phyloP scores from a whole-genome alignment of 2,329 filamentous ascomycete species.

The Paraconiothyrium sp. region DNA sequence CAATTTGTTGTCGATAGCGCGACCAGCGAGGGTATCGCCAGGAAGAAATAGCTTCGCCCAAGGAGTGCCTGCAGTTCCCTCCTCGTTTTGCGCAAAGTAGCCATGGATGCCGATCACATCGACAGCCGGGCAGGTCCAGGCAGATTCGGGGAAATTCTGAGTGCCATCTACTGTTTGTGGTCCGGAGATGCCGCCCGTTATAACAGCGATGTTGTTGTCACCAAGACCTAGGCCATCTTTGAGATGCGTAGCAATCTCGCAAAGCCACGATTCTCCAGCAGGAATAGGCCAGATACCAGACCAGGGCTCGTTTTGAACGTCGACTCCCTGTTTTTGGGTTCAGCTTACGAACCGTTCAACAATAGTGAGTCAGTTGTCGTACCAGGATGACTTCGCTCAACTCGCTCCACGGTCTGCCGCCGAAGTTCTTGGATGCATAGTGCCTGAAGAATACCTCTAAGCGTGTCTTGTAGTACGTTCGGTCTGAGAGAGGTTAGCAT shows the following conservation, averaged over 20 bases:
- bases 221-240: slow-evolving; percentile 41
- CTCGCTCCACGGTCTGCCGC: slow-evolving; percentile 39
- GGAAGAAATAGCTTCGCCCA: slow-evolving; percentile 49
- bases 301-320: slow-evolving; percentile 48
- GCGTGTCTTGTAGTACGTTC: slow-evolving; percentile 42
- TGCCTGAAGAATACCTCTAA: slow-evolving; percentile 47
- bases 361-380: slow-evolving; percentile 12
- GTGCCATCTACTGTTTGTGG: slow-evolving; percentile 33
- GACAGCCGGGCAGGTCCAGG: slow-evolving; percentile 43
- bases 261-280: slow-evolving; percentile 46
- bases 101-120: slow-evolving; percentile 49
- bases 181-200: slow-evolving; percentile 48
- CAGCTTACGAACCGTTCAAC: neutral
- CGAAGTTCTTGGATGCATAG: slow-evolving; percentile 47
- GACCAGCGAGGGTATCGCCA: slow-evolving; percentile 43
- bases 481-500: slow-evolving; percentile 22
- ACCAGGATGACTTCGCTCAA: slow-evolving; percentile 46
- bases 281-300: slow-evolving; percentile 47
- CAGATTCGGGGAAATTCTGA: slow-evolving; percentile 45
- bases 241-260: slow-evolving; percentile 44
- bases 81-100: slow-evolving; percentile 35
- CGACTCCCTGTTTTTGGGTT: slow-evolving; percentile 38
- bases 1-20: slow-evolving; percentile 38
- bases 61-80: slow-evolving; percentile 39
- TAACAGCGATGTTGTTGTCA: slow-evolving; percentile 42